Percentiles rank a stretch among this genome's conserved stretches.
phyloP scores from a whole-genome alignment of 139 green algal genomes.

The Tetradesmus lagerheimii region DNA sequence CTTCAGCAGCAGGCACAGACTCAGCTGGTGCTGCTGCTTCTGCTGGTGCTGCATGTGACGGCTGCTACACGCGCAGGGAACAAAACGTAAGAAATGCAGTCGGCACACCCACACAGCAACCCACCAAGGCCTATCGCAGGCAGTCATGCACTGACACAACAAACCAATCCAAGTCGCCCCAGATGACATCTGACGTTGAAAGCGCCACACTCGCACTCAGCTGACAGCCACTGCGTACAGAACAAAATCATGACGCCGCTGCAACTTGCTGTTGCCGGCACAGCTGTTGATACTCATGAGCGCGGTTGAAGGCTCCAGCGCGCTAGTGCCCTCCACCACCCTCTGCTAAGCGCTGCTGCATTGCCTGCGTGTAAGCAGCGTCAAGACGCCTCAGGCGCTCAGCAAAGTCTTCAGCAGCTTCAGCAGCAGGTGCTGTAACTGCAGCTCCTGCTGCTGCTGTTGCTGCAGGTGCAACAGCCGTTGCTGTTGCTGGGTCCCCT shows the following conservation, averaged over 20 bases:
- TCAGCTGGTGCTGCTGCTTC: too few relatives aligned
- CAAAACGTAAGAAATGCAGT: too few relatives aligned
- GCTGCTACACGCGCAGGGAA: too few relatives aligned
- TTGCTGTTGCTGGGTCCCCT: not conserved
- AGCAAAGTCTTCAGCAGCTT: not conserved
- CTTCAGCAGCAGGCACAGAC: too few relatives aligned
- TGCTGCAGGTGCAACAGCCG: not conserved
- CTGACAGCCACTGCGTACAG: too few relatives aligned
- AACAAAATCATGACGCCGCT: too few relatives aligned
- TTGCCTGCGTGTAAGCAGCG: constrained; percentile 2
- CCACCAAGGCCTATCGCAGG: not conserved
- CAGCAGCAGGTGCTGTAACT: not conserved
- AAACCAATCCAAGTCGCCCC: not conserved
- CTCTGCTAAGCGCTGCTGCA: not conserved
- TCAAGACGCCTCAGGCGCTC: not conserved
- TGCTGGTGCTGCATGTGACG: too few relatives aligned
- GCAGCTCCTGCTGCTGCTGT: not conserved
- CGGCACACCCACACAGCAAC: not conserved
- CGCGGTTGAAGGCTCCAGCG: too few relatives aligned
- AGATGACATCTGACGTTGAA: not conserved
- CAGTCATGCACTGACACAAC: not conserved
- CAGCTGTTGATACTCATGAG: not conserved
- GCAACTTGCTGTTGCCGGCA: not conserved
- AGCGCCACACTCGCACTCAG: not conserved
- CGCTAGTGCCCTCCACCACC: too few relatives aligned